A percentile compares a stretch with the other conserved stretches of the same genome.
phyloP scores from a whole-genome alignment of 768 basidiomycete species.

The Kwoniella botswanensis region DNA sequence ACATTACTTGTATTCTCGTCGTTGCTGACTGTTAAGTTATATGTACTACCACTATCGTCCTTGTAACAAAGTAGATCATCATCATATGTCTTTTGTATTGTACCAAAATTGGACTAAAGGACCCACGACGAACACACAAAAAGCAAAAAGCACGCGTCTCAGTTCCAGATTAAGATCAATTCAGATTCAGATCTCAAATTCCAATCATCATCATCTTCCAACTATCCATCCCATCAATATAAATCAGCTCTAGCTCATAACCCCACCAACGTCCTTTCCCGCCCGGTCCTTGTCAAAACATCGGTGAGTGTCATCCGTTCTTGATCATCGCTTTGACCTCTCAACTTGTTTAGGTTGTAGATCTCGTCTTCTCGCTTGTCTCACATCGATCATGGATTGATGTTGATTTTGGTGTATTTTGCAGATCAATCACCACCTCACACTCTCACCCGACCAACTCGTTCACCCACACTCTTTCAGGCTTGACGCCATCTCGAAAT shows the following conservation, averaged over 20 bases:
- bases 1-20: not conserved
- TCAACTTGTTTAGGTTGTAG: not conserved
- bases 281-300: constrained; percentile 15
- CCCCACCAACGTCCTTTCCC: not conserved
- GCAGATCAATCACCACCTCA: constrained; percentile 7
- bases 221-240: not conserved
- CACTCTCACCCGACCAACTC: constrained; percentile 11
- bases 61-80: too few relatives aligned
- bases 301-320: constrained; percentile 1
- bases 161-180: constrained; percentile 3
- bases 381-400: not conserved
- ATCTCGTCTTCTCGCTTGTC: not conserved
- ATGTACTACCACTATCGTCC: too few relatives aligned
- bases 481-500: constrained; percentile 4
- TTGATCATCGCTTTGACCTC: not conserved
- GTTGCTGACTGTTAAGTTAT: not conserved
- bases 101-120: not conserved
- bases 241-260: not conserved
- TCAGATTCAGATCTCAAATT: constrained; percentile 3
- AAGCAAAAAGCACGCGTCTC: constrained; percentile 5
- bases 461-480: constrained; percentile 3
- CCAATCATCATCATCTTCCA: not conserved
- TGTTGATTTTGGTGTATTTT: not conserved
- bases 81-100: not conserved
- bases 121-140: not conserved